These are phyloP conservation scores for Ilyonectria sp. DNA, from an alignment of 2,329 filamentous ascomycete genomes.

Conservation along the genomic window DNA sequence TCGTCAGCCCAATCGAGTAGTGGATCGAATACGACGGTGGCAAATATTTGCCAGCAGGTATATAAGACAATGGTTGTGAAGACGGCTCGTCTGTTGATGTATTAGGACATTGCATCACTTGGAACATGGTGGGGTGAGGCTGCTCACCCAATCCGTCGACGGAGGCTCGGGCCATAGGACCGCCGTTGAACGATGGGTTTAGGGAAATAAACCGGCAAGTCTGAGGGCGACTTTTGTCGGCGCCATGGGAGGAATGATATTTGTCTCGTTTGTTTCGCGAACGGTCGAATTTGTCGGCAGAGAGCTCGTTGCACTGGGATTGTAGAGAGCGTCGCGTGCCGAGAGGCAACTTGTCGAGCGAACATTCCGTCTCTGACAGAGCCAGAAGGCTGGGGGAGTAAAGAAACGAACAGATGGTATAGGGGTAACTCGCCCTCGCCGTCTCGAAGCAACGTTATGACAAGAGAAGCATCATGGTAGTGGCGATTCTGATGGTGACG, in stretches of 20 bases:
- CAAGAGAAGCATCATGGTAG: constrained; percentile 39
- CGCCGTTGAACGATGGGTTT: constrained; percentile 25
- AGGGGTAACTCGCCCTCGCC: constrained; percentile 20
- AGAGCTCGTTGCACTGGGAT: constrained; percentile 41
- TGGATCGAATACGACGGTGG: constrained; percentile 62
- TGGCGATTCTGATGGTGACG: constrained; percentile 31
- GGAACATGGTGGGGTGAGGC: background rate
- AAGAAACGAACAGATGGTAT: constrained; percentile 6
- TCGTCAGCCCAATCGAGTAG: constrained; percentile 60
- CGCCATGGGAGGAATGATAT: constrained; percentile 56
- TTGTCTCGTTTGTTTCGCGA: constrained; percentile 7
- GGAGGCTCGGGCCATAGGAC: constrained; percentile 39
- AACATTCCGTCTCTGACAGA: constrained; percentile 41
- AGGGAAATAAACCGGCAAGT: constrained; percentile 54
- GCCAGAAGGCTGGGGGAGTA: background rate
- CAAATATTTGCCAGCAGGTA: constrained; percentile 61
- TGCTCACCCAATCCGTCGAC: constrained; percentile 50
- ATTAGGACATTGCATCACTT: constrained; percentile 29
- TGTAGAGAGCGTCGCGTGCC: constrained; percentile 41
- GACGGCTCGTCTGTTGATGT: constrained; percentile 43
- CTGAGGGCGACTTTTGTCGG: constrained; percentile 35
- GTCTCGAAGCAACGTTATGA: constrained; percentile 22
- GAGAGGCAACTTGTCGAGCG: constrained; percentile 43
- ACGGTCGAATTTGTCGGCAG: constrained; percentile 39
- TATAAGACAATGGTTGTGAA: constrained; percentile 54